Evolutionary conservation across 1,139 yeast species (phyloP).

Genomic region (Hansenula anomala): DNA sequence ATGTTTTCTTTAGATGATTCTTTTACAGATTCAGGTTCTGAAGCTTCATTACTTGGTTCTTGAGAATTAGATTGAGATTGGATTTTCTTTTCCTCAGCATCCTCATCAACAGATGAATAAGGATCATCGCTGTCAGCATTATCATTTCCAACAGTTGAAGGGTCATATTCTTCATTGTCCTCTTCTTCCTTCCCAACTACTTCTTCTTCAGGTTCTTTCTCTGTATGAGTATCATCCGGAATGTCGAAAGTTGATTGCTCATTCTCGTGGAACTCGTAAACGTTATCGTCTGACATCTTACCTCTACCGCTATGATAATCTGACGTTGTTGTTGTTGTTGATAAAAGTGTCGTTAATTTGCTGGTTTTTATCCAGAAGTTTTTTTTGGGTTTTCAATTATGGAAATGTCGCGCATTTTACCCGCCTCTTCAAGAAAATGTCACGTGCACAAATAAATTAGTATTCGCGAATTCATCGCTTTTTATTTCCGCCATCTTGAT

Average conservation of each 20-base stretch:
- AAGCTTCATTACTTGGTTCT: neutral
- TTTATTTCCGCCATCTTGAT: too few species aligned
- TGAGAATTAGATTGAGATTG: neutral
- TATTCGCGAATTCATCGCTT: too few species aligned
- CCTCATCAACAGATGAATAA: constrained; percentile 9
- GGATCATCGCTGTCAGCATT: constrained; percentile 5
- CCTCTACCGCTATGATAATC: too few species aligned
- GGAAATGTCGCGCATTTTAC: too few species aligned
- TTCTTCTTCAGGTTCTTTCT: neutral
- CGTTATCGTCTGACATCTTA: constrained; percentile 5
- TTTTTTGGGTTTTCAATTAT: too few species aligned
- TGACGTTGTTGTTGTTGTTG: neutral
- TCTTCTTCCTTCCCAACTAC: neutral
- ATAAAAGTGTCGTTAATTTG: neutral
- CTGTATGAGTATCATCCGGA: neutral
- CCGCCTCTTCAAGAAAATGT: too few species aligned
- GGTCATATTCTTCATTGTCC: constrained; percentile 2
- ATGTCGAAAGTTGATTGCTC: constrained; percentile 2
- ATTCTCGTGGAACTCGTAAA: constrained; percentile 5
- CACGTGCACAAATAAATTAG: too few species aligned
- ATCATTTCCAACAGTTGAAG: neutral
- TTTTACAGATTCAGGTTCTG: constrained; percentile 2
- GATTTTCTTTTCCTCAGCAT: constrained; percentile 4
- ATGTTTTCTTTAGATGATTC: constrained; percentile 2
- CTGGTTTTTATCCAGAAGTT: too few species aligned